Percentiles rank a stretch among this genome's conserved stretches.
Conservation (phyloP, 148 eudicot species). For the Rhododendron ovatum region DNA sequence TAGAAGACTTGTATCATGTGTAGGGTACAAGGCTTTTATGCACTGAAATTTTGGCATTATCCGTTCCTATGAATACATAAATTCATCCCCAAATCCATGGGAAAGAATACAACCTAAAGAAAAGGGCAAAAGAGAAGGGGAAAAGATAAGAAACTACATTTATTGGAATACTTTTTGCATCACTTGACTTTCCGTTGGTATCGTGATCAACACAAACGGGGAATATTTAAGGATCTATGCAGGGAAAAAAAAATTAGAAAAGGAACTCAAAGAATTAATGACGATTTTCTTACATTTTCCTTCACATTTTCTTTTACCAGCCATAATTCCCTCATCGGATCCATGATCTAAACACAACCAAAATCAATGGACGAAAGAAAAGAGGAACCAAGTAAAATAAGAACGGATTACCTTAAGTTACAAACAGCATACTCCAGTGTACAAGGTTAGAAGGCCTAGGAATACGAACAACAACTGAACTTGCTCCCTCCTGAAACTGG, state of each 20-base stretch:
- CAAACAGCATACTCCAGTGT: not conserved
- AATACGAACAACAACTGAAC: not conserved
- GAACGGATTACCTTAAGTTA: not conserved
- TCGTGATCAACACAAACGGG: not conserved
- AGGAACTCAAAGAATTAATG: not conserved
- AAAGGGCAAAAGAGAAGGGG: not conserved
- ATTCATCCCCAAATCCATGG: no score
- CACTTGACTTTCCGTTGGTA: not conserved
- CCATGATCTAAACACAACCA: not conserved
- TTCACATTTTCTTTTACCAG: not conserved
- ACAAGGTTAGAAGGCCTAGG: not conserved
- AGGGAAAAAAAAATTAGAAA: not conserved
- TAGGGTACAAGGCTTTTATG: no score
- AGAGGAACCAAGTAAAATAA: not conserved
- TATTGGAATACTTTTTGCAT: not conserved
- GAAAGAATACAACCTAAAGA: not conserved
- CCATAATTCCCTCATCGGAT: not conserved
- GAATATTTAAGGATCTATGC: not conserved
- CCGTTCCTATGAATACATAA: no score
- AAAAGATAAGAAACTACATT: not conserved
- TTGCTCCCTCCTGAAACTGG: conserved; percentile 2
- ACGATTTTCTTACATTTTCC: not conserved
- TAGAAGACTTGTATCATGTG: no score
- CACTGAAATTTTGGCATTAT: no score
- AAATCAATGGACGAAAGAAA: not conserved